Base-by-base conservation (phyloP, 2,329 filamentous ascomycete species). In the Ceratocystis cubensis region DNA sequence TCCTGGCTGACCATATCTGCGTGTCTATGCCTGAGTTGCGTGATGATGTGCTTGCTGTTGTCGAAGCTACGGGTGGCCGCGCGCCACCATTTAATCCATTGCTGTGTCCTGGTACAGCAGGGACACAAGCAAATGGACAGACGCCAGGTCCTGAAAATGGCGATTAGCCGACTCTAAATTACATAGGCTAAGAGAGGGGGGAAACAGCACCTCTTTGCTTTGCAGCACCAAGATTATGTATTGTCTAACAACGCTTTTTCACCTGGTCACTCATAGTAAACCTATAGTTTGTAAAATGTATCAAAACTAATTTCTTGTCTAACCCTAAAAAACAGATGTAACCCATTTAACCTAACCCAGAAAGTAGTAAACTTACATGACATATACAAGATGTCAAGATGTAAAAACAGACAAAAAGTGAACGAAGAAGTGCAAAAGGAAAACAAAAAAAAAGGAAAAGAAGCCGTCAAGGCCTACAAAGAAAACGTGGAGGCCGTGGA, bases 21-120 rank as follows among this genome's bases (percentile, higher is more conserved):
- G 74, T 74, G 48, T 82, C 82, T 20, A 79, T 86, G 79, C 84
- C 84, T 5, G 84, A 86, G 79, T 72, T 86, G 70, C 72, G 75
- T 41, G 78, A 76, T 1, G 83, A 86, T 69, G 79, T 84, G 15
- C 76, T 76, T 8, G 72, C 74, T 46, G 80, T 86, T 7, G 70
- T 85, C 5, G 77, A 76, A 69, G 78, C 76, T 2, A 83, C 81
- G 0, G 77, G 1, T 76, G 75, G 10, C 67, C 68, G 50, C 25
- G 64, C 46, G 20, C 41, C 63, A 41, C 28, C 53, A 45, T 50
- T 57, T 57, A 22, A 57, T 30, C 53, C 53, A 25, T 48, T n/a
- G 20, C 46, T 56, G 64, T 56, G 13, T 28, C 46, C n/a, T n/a
- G 17, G 45, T 5, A 30, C 53, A 25, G 61, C n/a, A 41, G 63